phyloP scores from a whole-genome alignment of 805 yeast species.

The Pichia nanzhaoensis region DNA sequence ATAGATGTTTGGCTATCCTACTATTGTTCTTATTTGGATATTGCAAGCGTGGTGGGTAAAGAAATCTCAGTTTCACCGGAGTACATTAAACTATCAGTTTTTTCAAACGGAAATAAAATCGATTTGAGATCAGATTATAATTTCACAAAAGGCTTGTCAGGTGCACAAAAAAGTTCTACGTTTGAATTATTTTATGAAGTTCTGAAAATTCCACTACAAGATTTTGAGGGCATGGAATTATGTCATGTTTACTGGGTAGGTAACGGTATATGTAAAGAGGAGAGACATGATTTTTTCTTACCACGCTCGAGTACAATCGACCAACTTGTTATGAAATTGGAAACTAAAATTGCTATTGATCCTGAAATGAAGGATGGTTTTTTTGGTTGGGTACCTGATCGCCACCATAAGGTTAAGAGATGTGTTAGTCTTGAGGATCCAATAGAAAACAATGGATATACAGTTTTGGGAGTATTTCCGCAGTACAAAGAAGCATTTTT shows the following conservation, averaged over 20 bases:
- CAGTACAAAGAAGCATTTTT: constrained; percentile 21
- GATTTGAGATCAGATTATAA: constrained; percentile 38
- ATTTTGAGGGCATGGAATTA: constrained; percentile 68
- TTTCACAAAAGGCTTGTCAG: constrained; percentile 31
- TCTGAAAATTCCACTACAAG: constrained; percentile 64
- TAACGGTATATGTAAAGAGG: constrained; percentile 64
- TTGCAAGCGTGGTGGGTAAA: constrained; percentile 57
- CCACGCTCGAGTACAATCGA: constrained; percentile 52
- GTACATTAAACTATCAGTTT: constrained; percentile 58
- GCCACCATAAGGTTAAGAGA: constrained; percentile 26
- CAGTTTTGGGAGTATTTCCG: constrained; percentile 45
- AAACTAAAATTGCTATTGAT: constrained; percentile 46
- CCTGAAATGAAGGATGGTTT: constrained; percentile 40
- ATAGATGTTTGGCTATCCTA: constrained; percentile 68
- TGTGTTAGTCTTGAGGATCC: constrained; percentile 30
- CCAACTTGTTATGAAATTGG: constrained; percentile 50
- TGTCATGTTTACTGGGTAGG: constrained; percentile 68
- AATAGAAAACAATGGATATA: constrained; percentile 35
- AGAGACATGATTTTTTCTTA: constrained; percentile 61
- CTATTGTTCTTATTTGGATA: constrained; percentile 47
- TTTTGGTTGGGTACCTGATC: constrained; percentile 50
- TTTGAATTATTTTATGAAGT: constrained; percentile 62
- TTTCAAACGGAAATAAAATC: constrained; percentile 52
- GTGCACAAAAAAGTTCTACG: constrained; percentile 39
- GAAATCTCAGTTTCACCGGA: constrained; percentile 49